Conservation (phyloP, 345 rosid species). For the Populus pruinosa region DNA sequence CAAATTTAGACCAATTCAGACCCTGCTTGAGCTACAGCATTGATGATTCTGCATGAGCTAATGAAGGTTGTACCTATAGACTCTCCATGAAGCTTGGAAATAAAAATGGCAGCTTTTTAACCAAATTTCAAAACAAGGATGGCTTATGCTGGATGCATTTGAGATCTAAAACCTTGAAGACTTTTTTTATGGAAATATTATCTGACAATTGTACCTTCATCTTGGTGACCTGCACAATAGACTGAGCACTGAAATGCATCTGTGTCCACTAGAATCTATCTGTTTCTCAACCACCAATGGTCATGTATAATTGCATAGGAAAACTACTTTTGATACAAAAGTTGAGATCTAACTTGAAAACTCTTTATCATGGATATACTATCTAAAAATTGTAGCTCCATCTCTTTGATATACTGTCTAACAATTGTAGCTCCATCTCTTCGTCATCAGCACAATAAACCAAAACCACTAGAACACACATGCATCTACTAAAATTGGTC, state of each 20-base stretch:
- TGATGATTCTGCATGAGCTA: neutral
- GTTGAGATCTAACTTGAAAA: neutral
- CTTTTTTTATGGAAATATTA: neutral
- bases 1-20: too few relatives aligned
- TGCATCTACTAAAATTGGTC: neutral
- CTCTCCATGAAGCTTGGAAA: neutral
- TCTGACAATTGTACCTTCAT: neutral
- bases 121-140: neutral
- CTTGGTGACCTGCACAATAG: neutral
- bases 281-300: neutral
- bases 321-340: neutral
- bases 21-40: neutral
- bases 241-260: neutral
- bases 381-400: neutral
- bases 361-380: neutral
- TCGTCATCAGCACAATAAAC: neutral
- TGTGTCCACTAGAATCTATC: neutral
- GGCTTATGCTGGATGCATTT: neutral
- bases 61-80: neutral
- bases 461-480: neutral
- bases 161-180: neutral
- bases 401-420: neutral
- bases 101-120: neutral
- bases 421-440: neutral
- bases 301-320: neutral